Base-by-base conservation (phyloP, 257 asterid genomes). In the Coffea eugenioides region DNA sequence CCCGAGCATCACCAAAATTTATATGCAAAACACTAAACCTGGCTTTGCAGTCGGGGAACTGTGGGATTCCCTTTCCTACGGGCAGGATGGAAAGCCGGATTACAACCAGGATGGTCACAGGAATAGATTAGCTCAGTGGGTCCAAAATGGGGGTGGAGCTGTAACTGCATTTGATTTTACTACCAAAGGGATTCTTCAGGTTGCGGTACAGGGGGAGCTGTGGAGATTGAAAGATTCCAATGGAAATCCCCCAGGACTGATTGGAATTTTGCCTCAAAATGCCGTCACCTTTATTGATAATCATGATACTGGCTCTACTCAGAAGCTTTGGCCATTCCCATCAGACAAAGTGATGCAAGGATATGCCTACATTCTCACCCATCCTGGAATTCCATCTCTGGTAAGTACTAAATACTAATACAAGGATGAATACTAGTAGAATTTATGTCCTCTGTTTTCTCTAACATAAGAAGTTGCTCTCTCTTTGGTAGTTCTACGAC, bases 301-400 rank as follows among this genome's bases (percentile, higher is more conserved):
- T 82, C 98, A 95, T 27, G 97, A 93, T 79, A 91, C 98, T 0
- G 97, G 94, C 45, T 91, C 97, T 3, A 89, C 97, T 7, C 95
- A 93, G 89, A 78, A 77, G 0, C 0, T 82, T 10, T 95, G 97
- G 97, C 97, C 97, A 23, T 93, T 95, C 62, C 99, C 98, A 4
- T 73, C 85, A 0, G 97, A 95, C 52, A 93, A 92, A 80, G 94
- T 95, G 69, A 79, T 83, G 71, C 89, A 73, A 23, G 99, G 99
- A 80, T 95, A 95, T 66, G 99, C 93, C 27, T 95, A 95, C 57
- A 95, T 95, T 45, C 97, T 95, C 41, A 90, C 98, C 3, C 99
- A 95, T 73, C 97, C 99, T 13, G 98, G 99, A 27, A 84, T 79
- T 66, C 98, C 98, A 25, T 84, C 91, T 0, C 82, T 93, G 89